Conservation (phyloP, 2,329 filamentous ascomycete species). For the Penicillium sp. region DNA sequence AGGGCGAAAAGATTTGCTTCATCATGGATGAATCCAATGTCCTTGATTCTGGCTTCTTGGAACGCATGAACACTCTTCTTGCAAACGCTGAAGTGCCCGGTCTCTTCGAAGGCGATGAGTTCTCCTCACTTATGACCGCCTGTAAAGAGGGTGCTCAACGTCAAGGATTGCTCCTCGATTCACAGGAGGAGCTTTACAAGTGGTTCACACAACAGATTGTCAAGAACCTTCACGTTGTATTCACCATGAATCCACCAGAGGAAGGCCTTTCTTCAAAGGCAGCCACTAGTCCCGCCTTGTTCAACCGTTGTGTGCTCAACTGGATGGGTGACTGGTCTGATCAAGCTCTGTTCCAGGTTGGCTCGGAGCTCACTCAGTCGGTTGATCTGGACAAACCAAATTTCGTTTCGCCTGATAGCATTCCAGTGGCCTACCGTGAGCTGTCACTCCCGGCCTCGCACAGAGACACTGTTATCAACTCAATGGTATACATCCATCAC, state of each 20-base stretch:
- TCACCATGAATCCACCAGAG: conserved; percentile 99
- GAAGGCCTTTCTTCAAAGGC: conserved; percentile 94
- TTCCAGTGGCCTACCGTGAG: conserved; percentile 88
- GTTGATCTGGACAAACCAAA: conserved; percentile 88
- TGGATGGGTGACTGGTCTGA: conserved; percentile 99
- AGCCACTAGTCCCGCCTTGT: conserved; percentile 93
- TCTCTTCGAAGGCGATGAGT: conserved; percentile 98
- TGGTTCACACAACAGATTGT: conserved; percentile 99
- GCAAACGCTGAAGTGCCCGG: conserved; percentile 99
- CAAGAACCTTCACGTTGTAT: conserved; percentile 97
- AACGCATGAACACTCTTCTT: conserved; percentile 98
- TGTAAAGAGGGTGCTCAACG: conserved; percentile 98
- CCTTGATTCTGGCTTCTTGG: conserved; percentile 95
- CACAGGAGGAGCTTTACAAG: conserved; percentile 99
- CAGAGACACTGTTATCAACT: conserved; percentile 89
- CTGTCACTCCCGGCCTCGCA: conserved; percentile 84
- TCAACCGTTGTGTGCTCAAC: conserved; percentile 99
- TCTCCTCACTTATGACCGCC: conserved; percentile 96
- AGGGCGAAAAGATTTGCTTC: conserved; percentile 99
- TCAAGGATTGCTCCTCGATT: conserved; percentile 92
- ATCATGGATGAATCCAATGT: conserved; percentile 99
- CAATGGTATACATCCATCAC: conserved; percentile 98
- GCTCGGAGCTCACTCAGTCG: conserved; percentile 91
- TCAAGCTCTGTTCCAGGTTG: conserved; percentile 97
- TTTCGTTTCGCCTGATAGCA: conserved; percentile 83